These are phyloP conservation scores for Diacronema lutheri DNA, from an alignment of 78 protist genomes.

Conservation along the genomic window DNA sequence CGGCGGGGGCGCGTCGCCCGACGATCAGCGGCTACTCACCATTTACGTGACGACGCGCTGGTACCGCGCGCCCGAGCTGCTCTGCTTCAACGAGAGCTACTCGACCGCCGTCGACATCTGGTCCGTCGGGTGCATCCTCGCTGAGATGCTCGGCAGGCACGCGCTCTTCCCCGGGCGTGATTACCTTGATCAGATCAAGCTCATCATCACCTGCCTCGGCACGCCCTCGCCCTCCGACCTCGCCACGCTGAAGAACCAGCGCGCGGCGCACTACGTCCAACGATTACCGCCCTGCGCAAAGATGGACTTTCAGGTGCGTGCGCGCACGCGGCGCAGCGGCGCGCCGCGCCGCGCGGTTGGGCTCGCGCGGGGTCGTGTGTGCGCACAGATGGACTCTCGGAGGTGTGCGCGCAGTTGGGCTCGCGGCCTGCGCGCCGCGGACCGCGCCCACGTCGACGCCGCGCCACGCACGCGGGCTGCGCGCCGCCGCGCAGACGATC, in stretches of 20 bases:
- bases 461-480: too few species aligned
- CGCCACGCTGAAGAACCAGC: neutral
- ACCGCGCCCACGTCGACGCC: too few species aligned
- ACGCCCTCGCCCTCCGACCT: slow-evolving; percentile 1
- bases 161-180: slow-evolving; percentile 46
- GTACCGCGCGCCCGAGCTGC: slow-evolving; percentile 57
- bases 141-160: slow-evolving; percentile 23
- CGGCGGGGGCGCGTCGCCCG: neutral
- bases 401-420: too few species aligned
- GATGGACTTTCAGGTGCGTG: too few species aligned
- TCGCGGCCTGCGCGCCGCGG: too few species aligned
- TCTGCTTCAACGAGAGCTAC: neutral
- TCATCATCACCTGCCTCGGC: slow-evolving; percentile 12
- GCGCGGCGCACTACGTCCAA: neutral
- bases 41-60: slow-evolving; percentile 26
- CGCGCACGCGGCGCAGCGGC: too few species aligned
- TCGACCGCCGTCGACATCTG: slow-evolving; percentile 34
- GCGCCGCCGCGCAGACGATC: neutral
- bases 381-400: too few species aligned
- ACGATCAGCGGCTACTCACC: neutral
- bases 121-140: slow-evolving; percentile 51
- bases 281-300: neutral
- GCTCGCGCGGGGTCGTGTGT: too few species aligned
- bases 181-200: neutral
- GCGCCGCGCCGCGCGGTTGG: too few species aligned